Conservation (phyloP, 768 basidiomycete species). For the Boletus reticulatus region DNA sequence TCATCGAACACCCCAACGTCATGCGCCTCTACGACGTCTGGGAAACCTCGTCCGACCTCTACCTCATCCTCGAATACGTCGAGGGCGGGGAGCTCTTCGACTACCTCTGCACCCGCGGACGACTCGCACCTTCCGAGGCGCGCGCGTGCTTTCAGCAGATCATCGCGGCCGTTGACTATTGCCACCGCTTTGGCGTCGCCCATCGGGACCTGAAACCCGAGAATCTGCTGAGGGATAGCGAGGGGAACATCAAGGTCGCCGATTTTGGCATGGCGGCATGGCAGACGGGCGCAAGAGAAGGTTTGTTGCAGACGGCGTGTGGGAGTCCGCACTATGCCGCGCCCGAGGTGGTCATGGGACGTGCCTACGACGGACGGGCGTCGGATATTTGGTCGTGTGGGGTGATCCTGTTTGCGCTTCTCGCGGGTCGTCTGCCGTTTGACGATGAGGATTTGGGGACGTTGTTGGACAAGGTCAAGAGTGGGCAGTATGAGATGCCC, state of each 20-base stretch:
- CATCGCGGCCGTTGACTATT: conserved; percentile 87
- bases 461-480: conserved; percentile 79
- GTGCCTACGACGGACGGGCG: conserved; percentile 80
- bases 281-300: conserved; percentile 60
- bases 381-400: conserved; percentile 98
- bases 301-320: conserved; percentile 77
- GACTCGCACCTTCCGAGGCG: conserved; percentile 68
- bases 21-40: conserved; percentile 95
- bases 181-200: conserved; percentile 91
- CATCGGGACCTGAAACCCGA: conserved; percentile 96
- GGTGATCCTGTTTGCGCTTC: conserved; percentile 87
- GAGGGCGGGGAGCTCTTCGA: conserved; percentile 96
- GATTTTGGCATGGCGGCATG: conserved; percentile 99
- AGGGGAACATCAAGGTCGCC: conserved; percentile 89
- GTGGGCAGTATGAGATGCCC: conserved; percentile 75
- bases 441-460: conserved; percentile 81
- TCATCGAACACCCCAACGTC: conserved; percentile 93
- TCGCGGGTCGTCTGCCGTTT: conserved; percentile 87
- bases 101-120: conserved; percentile 77
- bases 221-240: conserved; percentile 81
- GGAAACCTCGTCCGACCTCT: conserved; percentile 89
- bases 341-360: conserved; percentile 85
- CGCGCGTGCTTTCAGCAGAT: conserved; percentile 91
- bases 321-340: conserved; percentile 96
- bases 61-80: conserved; percentile 91